Evolutionary conservation across 441 rosid species (phyloP).

Genomic region (Arabidopsis lyrata): DNA sequence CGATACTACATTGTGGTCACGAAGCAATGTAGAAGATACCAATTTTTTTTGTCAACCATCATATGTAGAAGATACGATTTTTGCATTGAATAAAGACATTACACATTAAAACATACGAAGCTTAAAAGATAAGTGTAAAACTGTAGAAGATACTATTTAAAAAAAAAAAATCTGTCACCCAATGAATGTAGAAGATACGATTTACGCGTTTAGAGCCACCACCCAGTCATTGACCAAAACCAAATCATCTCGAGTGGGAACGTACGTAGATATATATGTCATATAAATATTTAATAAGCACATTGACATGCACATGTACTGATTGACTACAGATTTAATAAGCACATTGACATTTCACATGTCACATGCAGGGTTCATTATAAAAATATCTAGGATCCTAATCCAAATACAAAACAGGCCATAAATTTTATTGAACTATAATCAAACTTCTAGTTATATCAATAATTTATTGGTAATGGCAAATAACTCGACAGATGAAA

Average conservation of each 20-base stretch:
- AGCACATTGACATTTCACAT: conserved; percentile 12
- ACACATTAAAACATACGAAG: not conserved
- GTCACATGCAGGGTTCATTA: not conserved
- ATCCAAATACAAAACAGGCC: not conserved
- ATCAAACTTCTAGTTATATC: not conserved
- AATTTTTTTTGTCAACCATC: not conserved
- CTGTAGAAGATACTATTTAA: not conserved
- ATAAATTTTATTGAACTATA: not conserved
- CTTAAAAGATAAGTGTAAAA: too few species aligned
- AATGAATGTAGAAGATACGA: not conserved
- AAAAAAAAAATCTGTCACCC: too few species aligned
- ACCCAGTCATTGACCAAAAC: conserved; percentile 14
- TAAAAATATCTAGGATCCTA: not conserved
- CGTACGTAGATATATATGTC: not conserved
- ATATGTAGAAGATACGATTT: too few species aligned
- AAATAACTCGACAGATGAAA: not conserved
- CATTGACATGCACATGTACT: conserved; percentile 4
- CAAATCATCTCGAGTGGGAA: too few species aligned
- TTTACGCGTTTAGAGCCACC: conserved; percentile 14
- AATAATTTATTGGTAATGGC: not conserved
- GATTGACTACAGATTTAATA: conserved; percentile 2
- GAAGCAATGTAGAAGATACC: not conserved
- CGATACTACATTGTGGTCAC: not conserved
- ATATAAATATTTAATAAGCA: conserved; percentile 1
- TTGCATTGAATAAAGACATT: conserved; percentile 1